Evolutionary conservation across 371 early-diverging fungal species (phyloP), one percentile per base, ranked within the genome.

Genomic region (Conidiobolus incongruus): DNA sequence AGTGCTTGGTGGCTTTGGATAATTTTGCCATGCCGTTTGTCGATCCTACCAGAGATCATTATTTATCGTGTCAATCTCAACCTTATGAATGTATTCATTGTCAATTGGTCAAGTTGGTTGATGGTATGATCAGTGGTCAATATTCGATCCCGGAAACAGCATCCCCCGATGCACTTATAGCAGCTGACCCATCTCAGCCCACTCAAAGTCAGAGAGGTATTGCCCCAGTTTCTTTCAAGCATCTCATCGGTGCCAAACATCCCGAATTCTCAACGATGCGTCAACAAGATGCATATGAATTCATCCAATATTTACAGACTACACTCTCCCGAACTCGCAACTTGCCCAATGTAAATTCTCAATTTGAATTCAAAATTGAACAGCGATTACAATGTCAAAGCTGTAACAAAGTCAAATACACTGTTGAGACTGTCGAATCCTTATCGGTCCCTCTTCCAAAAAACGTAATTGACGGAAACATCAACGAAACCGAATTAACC

Each of bases 281-380:
- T 34, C 97, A 96, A 56, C 97, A 96, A 67, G 97, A 96, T 55
- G 90, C 94, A 0, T 87, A 73, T 56, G 97, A 96, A 58, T 94
- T 88, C 50, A 70, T 88, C 47, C 80, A 77, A 50, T 75, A 79
- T 44, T 49, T 92, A 31, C 49, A 68, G 41, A 45, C 88, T 90
- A 4, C 73, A 81, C 6, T 50, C 56, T n/a, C n/a, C n/a, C n/a
- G 2, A n/a, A n/a, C n/a, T n/a, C n/a, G n/a, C n/a, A n/a, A n/a
- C n/a, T n/a, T n/a, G n/a, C n/a, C n/a, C n/a, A n/a, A n/a, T n/a
- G n/a, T n/a, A n/a, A n/a, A n/a, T n/a, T 23, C 40, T 13, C 55
- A 69, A 2, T 92, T 90, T 58, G 67, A 82, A 34, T 91, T 87
- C 45, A 48, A 51, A 10, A 54, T 71, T 4, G 81, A 86, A 52